Conservation (phyloP, 495 filamentous ascomycete genomes). For the Penicillium paxilli region DNA sequence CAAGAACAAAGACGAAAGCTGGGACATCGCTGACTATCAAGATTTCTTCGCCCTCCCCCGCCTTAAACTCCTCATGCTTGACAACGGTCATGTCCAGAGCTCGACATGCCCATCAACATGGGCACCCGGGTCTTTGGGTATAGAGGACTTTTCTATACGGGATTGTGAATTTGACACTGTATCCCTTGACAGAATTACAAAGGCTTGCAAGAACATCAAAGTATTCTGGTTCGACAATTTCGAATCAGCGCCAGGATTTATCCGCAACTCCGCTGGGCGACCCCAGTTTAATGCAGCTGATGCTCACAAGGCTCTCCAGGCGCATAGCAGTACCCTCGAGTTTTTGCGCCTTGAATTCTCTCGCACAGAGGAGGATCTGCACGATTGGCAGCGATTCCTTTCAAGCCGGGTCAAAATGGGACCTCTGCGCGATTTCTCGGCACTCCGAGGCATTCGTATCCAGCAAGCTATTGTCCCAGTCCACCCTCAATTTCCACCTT, state of each 20-base stretch:
- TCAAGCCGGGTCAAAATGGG: constrained; percentile 12
- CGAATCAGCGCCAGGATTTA: background rate
- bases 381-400: constrained; percentile 2
- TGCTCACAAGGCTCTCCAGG: constrained; percentile 15
- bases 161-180: constrained; percentile 15
- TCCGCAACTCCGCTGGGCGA: background rate
- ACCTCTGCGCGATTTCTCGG: constrained; percentile 23
- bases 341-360: constrained; percentile 14
- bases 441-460: constrained; percentile 17
- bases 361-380: background rate
- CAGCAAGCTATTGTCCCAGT: constrained; percentile 21
- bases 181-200: constrained; percentile 11
- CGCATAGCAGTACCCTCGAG: constrained; percentile 24
- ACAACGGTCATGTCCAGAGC: constrained; percentile 15
- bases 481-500: constrained; percentile 21
- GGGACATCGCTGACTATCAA: constrained; percentile 6
- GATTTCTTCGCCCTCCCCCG: constrained; percentile 15
- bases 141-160: constrained; percentile 7
- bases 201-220: constrained; percentile 23
- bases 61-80: constrained; percentile 2
- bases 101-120: constrained; percentile 14
- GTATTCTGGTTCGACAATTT: constrained; percentile 17
- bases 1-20: background rate
- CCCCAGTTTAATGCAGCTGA: constrained; percentile 19
- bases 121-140: constrained; percentile 7